Base-by-base conservation (phyloP, 805 yeast species). In the Alloascoidea hylecoeti region DNA sequence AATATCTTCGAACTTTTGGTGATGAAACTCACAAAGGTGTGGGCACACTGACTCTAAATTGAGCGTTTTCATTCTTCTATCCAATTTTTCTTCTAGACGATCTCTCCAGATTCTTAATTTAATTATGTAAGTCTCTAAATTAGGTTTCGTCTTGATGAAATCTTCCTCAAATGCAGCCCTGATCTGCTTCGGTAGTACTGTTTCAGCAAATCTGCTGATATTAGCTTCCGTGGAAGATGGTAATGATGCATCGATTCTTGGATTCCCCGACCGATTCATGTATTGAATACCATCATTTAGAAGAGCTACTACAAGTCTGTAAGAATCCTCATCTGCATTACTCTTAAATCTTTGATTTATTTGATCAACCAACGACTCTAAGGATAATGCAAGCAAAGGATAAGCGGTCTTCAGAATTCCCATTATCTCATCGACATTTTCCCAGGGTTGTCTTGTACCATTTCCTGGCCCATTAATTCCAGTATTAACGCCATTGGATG, bases 1-100 rank as follows among this genome's bases (percentile, higher is more conserved):
- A 41, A 92, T 84, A 37, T 92, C 98, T 55, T 92, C 99, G 53
- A 92, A 92, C 58, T 86, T 89, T 56, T 92, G 97, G 55, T 92
- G 95, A 58, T 92, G 98, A 73, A 94, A 92, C 53, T 88, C 96
- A 53, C 94, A 80, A 56, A 92, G 66, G 49, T 89, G 97, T 13
- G 97, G 96, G 50, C 96, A 86, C 44, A 92, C 66, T 41, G 86
- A 75, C 58, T 92, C 98, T 44, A 92, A 59, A 47, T 86, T 81
- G 37, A 86, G 81, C 47, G 74, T 72, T 18, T 77, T 72, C 40
- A 85, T 78, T 41, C 94, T 70, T 45, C 95, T 69, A 54, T 92
- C 97, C 42, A 92, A 67, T 52, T 83, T 86, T 48, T 83, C 95
- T 55, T 92, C 97, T 42, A 92, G 64, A 35, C 96, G 67, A 46